phyloP scores from a whole-genome alignment of 257 asterid species.

The Penstemon newberryi region DNA sequence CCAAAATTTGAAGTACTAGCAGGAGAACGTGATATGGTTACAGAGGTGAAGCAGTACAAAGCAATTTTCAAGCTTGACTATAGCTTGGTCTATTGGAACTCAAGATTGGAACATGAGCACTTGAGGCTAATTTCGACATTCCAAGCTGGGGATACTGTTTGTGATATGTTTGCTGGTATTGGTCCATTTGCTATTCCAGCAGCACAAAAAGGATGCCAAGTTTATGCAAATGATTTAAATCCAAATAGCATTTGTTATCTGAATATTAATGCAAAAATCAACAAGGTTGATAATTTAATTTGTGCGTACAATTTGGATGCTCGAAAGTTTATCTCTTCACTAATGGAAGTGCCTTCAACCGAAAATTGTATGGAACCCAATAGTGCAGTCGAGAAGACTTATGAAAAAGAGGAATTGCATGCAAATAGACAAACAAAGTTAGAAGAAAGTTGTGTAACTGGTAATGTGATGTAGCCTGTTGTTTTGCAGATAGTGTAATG shows the following conservation, averaged over 20 bases:
- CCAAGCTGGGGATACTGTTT: constrained; percentile 65
- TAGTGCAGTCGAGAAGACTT: constrained; percentile 27
- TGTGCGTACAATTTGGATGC: constrained; percentile 82
- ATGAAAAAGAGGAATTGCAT: constrained; percentile 35
- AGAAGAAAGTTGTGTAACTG: constrained; percentile 41
- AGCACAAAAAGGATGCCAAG: constrained; percentile 89
- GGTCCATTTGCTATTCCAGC: constrained; percentile 98
- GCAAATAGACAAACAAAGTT: constrained; percentile 28
- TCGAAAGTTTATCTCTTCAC: constrained; percentile 59
- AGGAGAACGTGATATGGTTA: constrained; percentile 80
- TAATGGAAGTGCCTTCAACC: constrained; percentile 57
- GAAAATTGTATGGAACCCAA: constrained; percentile 42
- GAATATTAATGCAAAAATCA: constrained; percentile 75
- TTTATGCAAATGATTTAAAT: constrained; percentile 87
- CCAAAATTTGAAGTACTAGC: constrained; percentile 91
- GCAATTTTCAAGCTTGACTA: constrained; percentile 95
- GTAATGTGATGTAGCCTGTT: constrained; percentile 32
- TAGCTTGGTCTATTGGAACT: constrained; percentile 93
- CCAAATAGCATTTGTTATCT: constrained; percentile 80
- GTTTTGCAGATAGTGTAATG: constrained; percentile 12
- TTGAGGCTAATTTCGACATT: constrained; percentile 70
- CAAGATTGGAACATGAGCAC: constrained; percentile 95
- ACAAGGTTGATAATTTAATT: constrained; percentile 73
- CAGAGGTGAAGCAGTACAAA: constrained; percentile 85
- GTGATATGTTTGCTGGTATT: constrained; percentile 95